Conservation (phyloP, 2,329 filamentous ascomycete genomes). For the Fusarium beomiforme region DNA sequence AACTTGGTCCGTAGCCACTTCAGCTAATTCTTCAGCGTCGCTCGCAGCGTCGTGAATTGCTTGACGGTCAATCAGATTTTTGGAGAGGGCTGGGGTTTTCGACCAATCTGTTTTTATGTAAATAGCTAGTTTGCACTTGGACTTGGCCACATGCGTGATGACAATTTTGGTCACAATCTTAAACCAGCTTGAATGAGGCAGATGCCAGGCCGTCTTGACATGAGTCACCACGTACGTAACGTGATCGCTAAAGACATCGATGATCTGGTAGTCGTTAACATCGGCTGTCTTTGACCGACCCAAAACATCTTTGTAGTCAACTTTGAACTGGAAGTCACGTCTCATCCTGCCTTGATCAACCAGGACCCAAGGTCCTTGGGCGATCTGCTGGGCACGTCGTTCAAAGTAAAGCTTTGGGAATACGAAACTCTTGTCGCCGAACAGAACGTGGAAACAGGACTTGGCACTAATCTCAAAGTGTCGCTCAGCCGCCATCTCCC, state of each 20-base stretch:
- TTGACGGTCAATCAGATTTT: constrained; percentile 71
- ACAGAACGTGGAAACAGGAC: constrained; percentile 93
- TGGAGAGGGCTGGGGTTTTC: constrained; percentile 69
- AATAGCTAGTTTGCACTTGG: constrained; percentile 88
- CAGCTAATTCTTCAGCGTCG: constrained; percentile 78
- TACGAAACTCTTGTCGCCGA: constrained; percentile 94
- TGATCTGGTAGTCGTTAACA: constrained; percentile 84
- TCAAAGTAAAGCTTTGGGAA: constrained; percentile 93
- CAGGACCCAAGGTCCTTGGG: constrained; percentile 85
- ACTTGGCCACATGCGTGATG: constrained; percentile 92
- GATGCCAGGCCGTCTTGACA: constrained; percentile 78
- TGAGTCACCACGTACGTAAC: constrained; percentile 73
- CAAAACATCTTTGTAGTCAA: constrained; percentile 73
- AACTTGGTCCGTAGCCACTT: constrained; percentile 81
- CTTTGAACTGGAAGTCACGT: constrained; percentile 83
- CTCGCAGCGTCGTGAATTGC: constrained; percentile 79
- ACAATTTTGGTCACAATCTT: constrained; percentile 89
- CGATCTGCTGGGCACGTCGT: constrained; percentile 79
- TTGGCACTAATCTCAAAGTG: constrained; percentile 93
- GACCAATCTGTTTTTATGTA: constrained; percentile 91
- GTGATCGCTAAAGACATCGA: constrained; percentile 84
- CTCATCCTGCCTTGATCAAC: constrained; percentile 76
- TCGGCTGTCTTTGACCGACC: constrained; percentile 68
- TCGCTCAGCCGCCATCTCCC: constrained; percentile 77
- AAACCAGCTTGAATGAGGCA: constrained; percentile 83